Base-by-base conservation (phyloP, 1,284 basidiomycete genomes). In the Caloboletus inedulis region DNA sequence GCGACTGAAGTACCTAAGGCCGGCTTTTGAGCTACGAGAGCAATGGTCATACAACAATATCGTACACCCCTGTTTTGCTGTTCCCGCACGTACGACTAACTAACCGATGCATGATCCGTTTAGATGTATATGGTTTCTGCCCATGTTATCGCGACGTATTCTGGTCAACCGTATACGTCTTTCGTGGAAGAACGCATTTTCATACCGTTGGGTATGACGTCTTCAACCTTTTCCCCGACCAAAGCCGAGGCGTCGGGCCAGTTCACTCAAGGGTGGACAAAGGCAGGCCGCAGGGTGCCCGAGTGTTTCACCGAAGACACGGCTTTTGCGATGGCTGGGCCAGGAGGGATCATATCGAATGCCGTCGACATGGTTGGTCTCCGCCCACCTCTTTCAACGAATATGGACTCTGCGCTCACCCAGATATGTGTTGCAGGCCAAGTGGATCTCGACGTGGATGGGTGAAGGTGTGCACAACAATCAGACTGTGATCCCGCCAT, bases 21-120 rank as follows among this genome's bases (percentile, higher is more conserved):
- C 74, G 0, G 65, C 69, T 1, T 71, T 65, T 35, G 76, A 75
- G 55, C 59, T 77, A 1, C 68, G 77, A 16, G 58, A 76, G 51
- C 60, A 59, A 21, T 76, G 64, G 60, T 68, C 66, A 4, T 78
- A 77, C 62, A 76, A 70, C 56, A 77, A 77, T 34, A 63, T 69
- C 39, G 77, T 72, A 40, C 13, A 45, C 18, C 6, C 18, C 12
- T 4, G 16, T 36, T 31, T 34, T 14, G 5, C 7, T 25, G 13
- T 30, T 21, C 1, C 3, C 5, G 25, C 18, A 2, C 7, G 19
- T 16, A 7, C 9, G 29, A 23, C 23, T 23, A 23, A 14, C 37
- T 16, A 7, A 37, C 10, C 23, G 56, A 7, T 37, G 36, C 3
- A 14, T 3, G n/a, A 27, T 39, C 18, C 2, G 4, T 25, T 27